Conservation (phyloP, 805 yeast species). For the Saccharomycopsis amapae region DNA sequence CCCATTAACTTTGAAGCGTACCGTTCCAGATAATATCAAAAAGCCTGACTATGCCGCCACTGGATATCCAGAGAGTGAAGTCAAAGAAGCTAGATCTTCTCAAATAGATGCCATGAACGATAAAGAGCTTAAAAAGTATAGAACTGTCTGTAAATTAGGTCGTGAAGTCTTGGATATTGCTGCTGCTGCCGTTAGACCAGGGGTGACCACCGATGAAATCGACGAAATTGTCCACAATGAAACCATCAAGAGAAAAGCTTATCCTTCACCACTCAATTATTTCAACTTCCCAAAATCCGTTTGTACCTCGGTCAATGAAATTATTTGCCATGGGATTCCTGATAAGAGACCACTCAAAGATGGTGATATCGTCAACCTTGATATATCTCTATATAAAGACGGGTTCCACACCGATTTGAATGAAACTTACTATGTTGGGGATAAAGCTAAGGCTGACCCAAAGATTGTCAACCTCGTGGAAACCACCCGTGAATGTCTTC, state of each 20-base stretch:
- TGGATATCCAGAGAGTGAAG: slow-evolving; percentile 78
- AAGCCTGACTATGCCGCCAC: slow-evolving; percentile 77
- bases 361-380: slow-evolving; percentile 91
- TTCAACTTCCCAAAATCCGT: slow-evolving; percentile 87
- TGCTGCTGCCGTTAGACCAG: slow-evolving; percentile 77
- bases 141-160: slow-evolving; percentile 67
- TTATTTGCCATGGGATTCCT: slow-evolving; percentile 96
- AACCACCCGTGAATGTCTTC: slow-evolving; percentile 81
- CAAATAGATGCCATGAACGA: slow-evolving; percentile 56
- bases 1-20: slow-evolving; percentile 69
- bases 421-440: slow-evolving; percentile 96
- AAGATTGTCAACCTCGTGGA: slow-evolving; percentile 88
- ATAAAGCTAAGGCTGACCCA: slow-evolving; percentile 68
- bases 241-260: slow-evolving; percentile 79
- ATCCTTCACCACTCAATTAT: slow-evolving; percentile 94
- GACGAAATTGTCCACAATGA: slow-evolving; percentile 84
- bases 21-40: slow-evolving; percentile 62
- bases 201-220: slow-evolving; percentile 87
- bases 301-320: slow-evolving; percentile 92
- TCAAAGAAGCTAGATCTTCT: slow-evolving; percentile 58
- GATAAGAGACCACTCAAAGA: slow-evolving; percentile 81
- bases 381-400: slow-evolving; percentile 74
- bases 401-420: slow-evolving; percentile 94
- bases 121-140: slow-evolving; percentile 68
- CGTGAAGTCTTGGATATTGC: slow-evolving; percentile 88